Evolutionary conservation across 768 basidiomycete species (phyloP).

Genomic region (Coprinopsis marcescibilis): DNA sequence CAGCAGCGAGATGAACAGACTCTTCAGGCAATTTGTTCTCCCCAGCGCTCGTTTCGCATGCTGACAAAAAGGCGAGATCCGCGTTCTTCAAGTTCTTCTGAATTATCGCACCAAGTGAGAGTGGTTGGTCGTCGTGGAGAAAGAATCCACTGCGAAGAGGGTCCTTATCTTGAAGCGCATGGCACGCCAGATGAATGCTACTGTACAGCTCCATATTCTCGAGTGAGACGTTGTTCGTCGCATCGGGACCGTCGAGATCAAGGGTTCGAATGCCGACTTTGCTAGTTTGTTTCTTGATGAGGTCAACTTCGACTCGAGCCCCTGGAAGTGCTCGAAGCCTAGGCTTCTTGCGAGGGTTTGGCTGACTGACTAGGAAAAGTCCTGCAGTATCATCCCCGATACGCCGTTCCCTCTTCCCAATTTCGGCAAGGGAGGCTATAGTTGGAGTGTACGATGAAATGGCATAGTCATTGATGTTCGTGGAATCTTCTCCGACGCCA

Average conservation of each 20-base stretch:
- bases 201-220: neutral
- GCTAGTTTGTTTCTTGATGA: no score
- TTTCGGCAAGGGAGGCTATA: neutral
- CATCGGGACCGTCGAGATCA: neutral
- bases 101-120: constrained; percentile 16
- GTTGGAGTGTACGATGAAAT: neutral
- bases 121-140: constrained; percentile 16
- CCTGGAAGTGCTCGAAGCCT: neutral
- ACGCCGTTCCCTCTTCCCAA: no score
- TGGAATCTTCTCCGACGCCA: neutral
- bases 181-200: constrained; percentile 30
- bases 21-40: no score
- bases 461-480: neutral
- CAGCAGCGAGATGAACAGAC: constrained; percentile 15
- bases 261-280: neutral
- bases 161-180: constrained; percentile 22
- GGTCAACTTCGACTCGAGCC: neutral
- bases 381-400: no score
- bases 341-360: neutral
- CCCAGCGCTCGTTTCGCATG: no score
- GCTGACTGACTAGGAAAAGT: neutral
- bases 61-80: constrained; percentile 30
- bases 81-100: constrained; percentile 11
- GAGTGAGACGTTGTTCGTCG: neutral
- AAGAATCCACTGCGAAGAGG: constrained; percentile 22